Conservation (phyloP, 805 yeast species). For the Yarrowia alimentaria region DNA sequence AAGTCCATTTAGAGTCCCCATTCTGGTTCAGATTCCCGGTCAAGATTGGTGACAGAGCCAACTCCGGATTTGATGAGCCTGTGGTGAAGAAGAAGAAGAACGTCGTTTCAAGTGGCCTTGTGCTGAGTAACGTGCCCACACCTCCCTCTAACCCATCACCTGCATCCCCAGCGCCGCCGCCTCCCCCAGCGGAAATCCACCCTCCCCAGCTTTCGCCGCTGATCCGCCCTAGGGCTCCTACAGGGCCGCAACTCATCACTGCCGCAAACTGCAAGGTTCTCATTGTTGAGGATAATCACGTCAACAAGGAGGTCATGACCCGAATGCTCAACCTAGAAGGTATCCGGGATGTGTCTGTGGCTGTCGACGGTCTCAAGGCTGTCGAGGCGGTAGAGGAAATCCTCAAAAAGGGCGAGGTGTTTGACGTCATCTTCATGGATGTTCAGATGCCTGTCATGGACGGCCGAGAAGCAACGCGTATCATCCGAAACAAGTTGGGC, state of each 20-base stretch:
- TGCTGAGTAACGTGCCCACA: not conserved
- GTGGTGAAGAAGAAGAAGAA: slow-evolving; percentile 2
- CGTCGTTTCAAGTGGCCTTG: slow-evolving; percentile 1
- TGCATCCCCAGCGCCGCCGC: not conserved
- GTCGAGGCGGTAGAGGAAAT: slow-evolving; percentile 55
- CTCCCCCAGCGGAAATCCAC: too few relatives aligned
- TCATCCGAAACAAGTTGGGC: slow-evolving; percentile 61
- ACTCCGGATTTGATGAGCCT: not conserved
- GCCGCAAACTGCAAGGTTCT: slow-evolving; percentile 47
- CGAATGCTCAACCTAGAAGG: slow-evolving; percentile 89
- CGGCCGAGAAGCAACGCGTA: slow-evolving; percentile 79
- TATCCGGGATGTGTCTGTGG: slow-evolving; percentile 64
- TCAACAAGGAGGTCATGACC: slow-evolving; percentile 89
- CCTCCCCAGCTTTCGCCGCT: too few relatives aligned
- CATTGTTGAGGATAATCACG: slow-evolving; percentile 92
- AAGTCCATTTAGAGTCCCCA: slow-evolving; percentile 55
- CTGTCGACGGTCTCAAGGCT: slow-evolving; percentile 90
- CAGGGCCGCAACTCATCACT: too few relatives aligned
- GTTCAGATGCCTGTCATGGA: slow-evolving; percentile 96
- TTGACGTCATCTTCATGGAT: slow-evolving; percentile 89
- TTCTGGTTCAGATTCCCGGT: slow-evolving; percentile 21
- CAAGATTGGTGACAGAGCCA: not conserved
- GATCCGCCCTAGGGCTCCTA: too few relatives aligned
- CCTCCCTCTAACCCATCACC: not conserved
- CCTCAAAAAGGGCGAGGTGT: slow-evolving; percentile 38